phyloP scores from a whole-genome alignment of 202 grass and related monocot genomes.

The Brachypodium distachyon region DNA sequence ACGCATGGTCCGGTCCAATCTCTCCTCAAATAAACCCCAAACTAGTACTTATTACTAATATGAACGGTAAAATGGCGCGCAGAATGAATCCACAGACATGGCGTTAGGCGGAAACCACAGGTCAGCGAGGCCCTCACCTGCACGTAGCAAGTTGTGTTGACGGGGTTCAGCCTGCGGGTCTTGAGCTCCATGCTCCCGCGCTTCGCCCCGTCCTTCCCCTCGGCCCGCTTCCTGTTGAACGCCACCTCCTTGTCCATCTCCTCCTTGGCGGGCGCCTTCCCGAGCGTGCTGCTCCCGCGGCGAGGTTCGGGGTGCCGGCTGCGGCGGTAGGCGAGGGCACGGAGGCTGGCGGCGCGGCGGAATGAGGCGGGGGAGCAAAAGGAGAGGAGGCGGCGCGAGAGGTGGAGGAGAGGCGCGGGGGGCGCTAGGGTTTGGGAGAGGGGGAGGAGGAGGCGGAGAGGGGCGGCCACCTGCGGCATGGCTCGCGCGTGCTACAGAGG shows the following conservation, averaged over 20 bases:
- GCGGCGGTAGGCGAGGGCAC: conserved; percentile 15
- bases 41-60: no score
- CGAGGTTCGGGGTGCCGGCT: conserved; percentile 15
- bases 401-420: conserved; percentile 30
- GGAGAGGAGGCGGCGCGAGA: conserved; percentile 28
- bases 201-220: conserved; percentile 64
- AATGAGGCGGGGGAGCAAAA: background rate
- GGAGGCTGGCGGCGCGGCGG: conserved; percentile 12
- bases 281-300: conserved; percentile 34
- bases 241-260: conserved; percentile 27
- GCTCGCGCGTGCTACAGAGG: no score
- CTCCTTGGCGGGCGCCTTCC: conserved; percentile 29
- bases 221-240: conserved; percentile 66
- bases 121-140: no score
- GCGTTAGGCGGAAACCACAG: no score
- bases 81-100: background rate
- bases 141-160: conserved; percentile 85
- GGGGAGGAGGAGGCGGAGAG: conserved; percentile 34
- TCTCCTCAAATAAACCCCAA: no score
- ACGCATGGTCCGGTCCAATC: no score
- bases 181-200: conserved; percentile 66
- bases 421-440: conserved; percentile 48
- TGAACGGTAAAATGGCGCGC: background rate
- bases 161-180: conserved; percentile 75
- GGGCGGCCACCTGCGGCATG: conserved; percentile 35